Evolutionary conservation across 2,329 filamentous ascomycete species (phyloP), one percentile per base, ranked within the genome.

Genomic region (Thielaviopsis musarum): DNA sequence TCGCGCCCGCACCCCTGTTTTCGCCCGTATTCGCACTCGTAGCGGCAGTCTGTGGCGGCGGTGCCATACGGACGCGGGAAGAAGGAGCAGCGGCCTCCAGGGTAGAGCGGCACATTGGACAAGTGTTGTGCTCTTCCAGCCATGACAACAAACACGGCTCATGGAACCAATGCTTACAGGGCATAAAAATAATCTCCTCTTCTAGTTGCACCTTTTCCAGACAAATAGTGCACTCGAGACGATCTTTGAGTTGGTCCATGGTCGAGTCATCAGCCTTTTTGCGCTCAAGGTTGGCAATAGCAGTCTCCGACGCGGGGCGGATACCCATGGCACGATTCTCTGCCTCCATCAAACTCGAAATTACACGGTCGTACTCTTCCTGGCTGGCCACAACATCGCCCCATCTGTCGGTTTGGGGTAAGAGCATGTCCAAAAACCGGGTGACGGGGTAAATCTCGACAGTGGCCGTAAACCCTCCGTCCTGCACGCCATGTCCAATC

Each of bases 141-240:
- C 91, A 97, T 56, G 87, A 76, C 24, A 82, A 78, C 38, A 93
- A 87, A 66, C 91, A 97, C 26, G 80, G 75, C 61, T 84, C 84
- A 67, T 96, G 91, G 69, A 95, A 97, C 88, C 89, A 95, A 68
- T 98, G 93, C 61, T 82, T 85, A 72, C 93, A 98, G 0, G 90
- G 90, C 56, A 98, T 72, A 53, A 84, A 78, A 0, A 87, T 80
- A 5, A 91, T 88, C 67, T 87, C 82, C 30, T 87, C 83, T 12
- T 83, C 86, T 41, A 87, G 67, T 26, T 81, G 77, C 63, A 94
- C 84, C 28, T 87, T 81, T 59, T 96, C 90, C 75, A 97, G 95
- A 71, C 93, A 98, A 61, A 98, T 95, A 41, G 88, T 91, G 70
- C 93, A 98, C 67, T 96, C 91, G 6, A 78, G 79, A 58, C 82